Evolutionary conservation across 2,329 filamentous ascomycete genomes (phyloP), one percentile per base, ranked within the genome.

Genomic region (Arthrinium phaeospermum): DNA sequence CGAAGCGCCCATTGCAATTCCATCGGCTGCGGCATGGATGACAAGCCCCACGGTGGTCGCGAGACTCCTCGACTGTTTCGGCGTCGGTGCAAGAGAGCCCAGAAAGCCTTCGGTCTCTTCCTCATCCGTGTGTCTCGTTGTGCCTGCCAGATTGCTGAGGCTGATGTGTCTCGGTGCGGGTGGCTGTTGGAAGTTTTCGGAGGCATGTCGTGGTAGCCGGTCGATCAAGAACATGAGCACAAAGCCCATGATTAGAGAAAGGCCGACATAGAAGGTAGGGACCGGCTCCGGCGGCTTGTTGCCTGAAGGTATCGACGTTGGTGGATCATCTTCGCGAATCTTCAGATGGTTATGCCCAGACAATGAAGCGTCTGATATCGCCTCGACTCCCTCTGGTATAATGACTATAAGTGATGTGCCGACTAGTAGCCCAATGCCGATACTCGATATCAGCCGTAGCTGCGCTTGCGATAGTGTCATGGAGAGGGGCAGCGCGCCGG

Each of bases 201-300:
- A 88, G 7, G 91, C 90, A 80, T 95, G 93, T 53, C 91, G 90
- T 10, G 95, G 94, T 12, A 97, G 83, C 70, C 94, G 91, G 82
- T 99, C 96, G 79, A 99, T 93, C 30, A 99, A 89, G 80, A 98
- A 98, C 96, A 99, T 99, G 75, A 98, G 88, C 72, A 98, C 91
- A 82, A 98, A 99, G 16, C 96, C 96, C 22, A 94, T 85, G 71
- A 97, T 91, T 70, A 99, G 86, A 1, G 95, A 94, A 71, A 98
- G 87, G 6, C 96, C 96, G 72, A 99, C 93, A 83, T 94, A 96
- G 75, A 92, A 91, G 0, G 89, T 86, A 81, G 95, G 89, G 85
- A 90, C 82, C 4, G 67, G 37, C 53, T 72, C 71, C 19, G 72
- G 67, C 16, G 71, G 51, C 5, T 61, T 19, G 41, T 72, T 69